A percentile compares a stretch with the other conserved stretches of the same genome.
Evolutionary conservation across 2,329 filamentous ascomycete genomes (phyloP).

Genomic region (Orbilia oligospora): DNA sequence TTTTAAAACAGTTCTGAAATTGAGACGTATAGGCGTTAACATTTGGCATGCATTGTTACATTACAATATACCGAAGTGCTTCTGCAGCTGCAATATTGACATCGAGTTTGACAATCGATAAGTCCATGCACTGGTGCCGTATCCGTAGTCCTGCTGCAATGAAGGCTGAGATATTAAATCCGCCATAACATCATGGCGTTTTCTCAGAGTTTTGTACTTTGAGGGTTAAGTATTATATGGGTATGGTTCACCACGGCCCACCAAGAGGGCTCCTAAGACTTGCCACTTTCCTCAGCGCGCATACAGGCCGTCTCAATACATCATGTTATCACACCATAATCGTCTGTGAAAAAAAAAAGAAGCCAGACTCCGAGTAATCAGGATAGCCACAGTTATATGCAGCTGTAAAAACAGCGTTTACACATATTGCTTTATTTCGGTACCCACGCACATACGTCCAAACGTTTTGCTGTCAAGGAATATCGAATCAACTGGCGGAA

Average conservation of each 20-base stretch:
- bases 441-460: slow-evolving; percentile 5
- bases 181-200: background rate
- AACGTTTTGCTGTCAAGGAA: slow-evolving; percentile 6
- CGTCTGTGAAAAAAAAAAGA: slow-evolving; percentile 3
- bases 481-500: background rate
- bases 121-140: background rate
- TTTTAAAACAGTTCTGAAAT: slow-evolving; percentile 7
- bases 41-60: background rate
- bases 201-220: slow-evolving; percentile 7
- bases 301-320: background rate
- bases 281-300: slow-evolving; percentile 14
- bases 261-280: slow-evolving; percentile 25
- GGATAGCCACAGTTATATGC: background rate
- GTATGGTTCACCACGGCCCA: background rate
- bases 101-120: background rate
- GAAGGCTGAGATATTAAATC: background rate
- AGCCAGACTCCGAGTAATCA: background rate
- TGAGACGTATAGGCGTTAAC: background rate
- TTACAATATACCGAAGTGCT: background rate
- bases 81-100: background rate
- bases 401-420: slow-evolving; percentile 2
- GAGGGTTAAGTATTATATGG: background rate
- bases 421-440: slow-evolving; percentile 2
- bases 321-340: slow-evolving; percentile 26
- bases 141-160: background rate